phyloP scores from a whole-genome alignment of 768 basidiomycete genomes.

The Chalciporus pseudorubinellus region DNA sequence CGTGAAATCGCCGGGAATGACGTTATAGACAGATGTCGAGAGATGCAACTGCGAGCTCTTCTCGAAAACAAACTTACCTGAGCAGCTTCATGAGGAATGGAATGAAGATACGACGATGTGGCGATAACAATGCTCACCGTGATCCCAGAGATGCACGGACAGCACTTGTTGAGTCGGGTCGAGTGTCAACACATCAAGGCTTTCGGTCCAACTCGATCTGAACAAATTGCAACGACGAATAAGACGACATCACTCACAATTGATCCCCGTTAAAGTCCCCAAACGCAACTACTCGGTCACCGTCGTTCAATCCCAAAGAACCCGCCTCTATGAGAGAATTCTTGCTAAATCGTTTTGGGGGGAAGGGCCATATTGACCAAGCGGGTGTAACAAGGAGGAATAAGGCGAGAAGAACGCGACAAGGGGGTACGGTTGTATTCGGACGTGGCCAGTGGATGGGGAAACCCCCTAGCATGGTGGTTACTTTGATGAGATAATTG shows the following conservation, averaged over 20 bases:
- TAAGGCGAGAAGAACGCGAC: slow-evolving; percentile 10
- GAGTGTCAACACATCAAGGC: slow-evolving; percentile 79
- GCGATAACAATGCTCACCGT: slow-evolving; percentile 47
- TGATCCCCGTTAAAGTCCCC: slow-evolving; percentile 98
- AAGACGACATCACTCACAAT: slow-evolving; percentile 54
- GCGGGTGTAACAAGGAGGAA: slow-evolving; percentile 22
- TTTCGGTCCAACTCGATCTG: slow-evolving; percentile 29
- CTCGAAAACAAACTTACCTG: slow-evolving; percentile 59
- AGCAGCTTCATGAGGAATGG: slow-evolving; percentile 2
- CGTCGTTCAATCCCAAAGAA: slow-evolving; percentile 69
- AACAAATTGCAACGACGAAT: neutral
- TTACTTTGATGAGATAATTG: neutral
- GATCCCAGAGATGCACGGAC: slow-evolving; percentile 79
- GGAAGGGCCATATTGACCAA: slow-evolving; percentile 73
- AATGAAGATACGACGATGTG: neutral
- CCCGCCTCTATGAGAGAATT: slow-evolving; percentile 83
- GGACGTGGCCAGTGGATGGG: neutral
- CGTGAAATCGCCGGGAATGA: slow-evolving; percentile 91
- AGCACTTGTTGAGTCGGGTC: slow-evolving; percentile 73
- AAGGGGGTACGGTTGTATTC: neutral
- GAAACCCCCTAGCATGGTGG: slow-evolving; percentile 10
- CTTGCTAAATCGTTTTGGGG: slow-evolving; percentile 78
- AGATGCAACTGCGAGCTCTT: slow-evolving; percentile 54
- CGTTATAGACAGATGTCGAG: slow-evolving; percentile 62
- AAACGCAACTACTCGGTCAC: slow-evolving; percentile 78